phyloP scores from a whole-genome alignment of 2,329 filamentous ascomycete genomes.

The Pseudocercospora musae region DNA sequence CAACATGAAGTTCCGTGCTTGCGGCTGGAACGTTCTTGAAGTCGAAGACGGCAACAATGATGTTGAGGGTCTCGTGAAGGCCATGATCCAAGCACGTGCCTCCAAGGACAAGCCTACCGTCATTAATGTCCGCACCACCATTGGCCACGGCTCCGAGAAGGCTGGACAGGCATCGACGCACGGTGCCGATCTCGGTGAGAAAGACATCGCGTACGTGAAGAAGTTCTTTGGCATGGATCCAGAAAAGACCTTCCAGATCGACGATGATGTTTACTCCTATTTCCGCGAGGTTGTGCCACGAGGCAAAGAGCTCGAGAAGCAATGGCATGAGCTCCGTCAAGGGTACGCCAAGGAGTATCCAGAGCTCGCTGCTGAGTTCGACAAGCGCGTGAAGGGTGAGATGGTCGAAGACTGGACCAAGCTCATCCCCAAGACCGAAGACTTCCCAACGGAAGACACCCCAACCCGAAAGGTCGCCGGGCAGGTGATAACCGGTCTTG shows the following conservation, averaged over 20 bases:
- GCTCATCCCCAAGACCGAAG: constrained; percentile 47
- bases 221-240: constrained; percentile 49
- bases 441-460: constrained; percentile 48
- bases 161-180: constrained; percentile 55
- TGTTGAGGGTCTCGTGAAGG: constrained; percentile 48
- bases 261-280: constrained; percentile 50
- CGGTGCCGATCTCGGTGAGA: constrained; percentile 55
- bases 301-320: constrained; percentile 46
- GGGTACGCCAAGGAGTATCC: constrained; percentile 47
- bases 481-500: constrained; percentile 39
- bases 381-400: constrained; percentile 47
- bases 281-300: constrained; percentile 49
- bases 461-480: constrained; percentile 52
- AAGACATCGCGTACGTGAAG: constrained; percentile 57
- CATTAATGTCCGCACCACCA: constrained; percentile 56
- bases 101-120: constrained; percentile 50
- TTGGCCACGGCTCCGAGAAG: constrained; percentile 51
- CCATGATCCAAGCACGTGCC: constrained; percentile 40
- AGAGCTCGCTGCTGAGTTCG: constrained; percentile 51
- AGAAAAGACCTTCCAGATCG: constrained; percentile 36
- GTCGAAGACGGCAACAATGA: constrained; percentile 54
- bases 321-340: constrained; percentile 49
- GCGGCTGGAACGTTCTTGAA: constrained; percentile 55
- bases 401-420: constrained; percentile 49
- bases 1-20: constrained; percentile 56